Evolutionary conservation across 345 rosid species (phyloP).

Genomic region (Gossypium longicalyx): DNA sequence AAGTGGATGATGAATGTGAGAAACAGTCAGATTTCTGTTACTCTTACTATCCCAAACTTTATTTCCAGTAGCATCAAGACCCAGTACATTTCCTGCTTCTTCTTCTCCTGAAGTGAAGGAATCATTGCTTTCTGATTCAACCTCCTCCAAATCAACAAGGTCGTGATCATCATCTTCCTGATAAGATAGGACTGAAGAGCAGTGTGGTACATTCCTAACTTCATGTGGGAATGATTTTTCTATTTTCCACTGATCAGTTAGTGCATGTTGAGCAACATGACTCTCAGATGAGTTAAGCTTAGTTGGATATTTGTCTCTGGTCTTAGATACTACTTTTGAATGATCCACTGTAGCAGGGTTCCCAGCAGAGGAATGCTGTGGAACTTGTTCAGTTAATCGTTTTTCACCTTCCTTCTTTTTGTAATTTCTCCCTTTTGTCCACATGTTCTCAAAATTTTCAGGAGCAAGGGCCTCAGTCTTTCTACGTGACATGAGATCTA

Average conservation of each 20-base stretch:
- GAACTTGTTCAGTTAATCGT: slow-evolving; percentile 32
- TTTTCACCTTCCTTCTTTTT: slow-evolving; percentile 48
- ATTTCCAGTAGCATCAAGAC: slow-evolving; percentile 87
- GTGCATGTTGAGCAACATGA: slow-evolving; percentile 22
- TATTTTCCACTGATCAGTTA: slow-evolving; percentile 13
- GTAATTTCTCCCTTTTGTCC: slow-evolving; percentile 96
- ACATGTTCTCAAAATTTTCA: slow-evolving; percentile 91
- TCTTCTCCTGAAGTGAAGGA: slow-evolving; percentile 80
- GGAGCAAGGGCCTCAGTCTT: slow-evolving; percentile 89
- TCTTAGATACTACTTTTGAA: slow-evolving; percentile 22
- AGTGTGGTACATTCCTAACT: slow-evolving; percentile 31
- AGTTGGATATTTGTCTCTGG: slow-evolving; percentile 29
- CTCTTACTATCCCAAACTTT: slow-evolving; percentile 96
- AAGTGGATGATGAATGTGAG: slow-evolving; percentile 93
- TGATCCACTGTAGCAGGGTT: slow-evolving; percentile 29
- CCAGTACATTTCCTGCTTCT: slow-evolving; percentile 55
- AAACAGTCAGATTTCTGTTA: slow-evolving; percentile 63
- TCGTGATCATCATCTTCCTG: slow-evolving; percentile 47
- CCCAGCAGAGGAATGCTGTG: slow-evolving; percentile 31
- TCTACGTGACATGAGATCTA: slow-evolving; percentile 77
- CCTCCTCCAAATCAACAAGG: slow-evolving; percentile 29
- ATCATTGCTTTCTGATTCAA: slow-evolving; percentile 53
- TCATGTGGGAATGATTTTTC: slow-evolving; percentile 27
- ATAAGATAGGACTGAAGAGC: slow-evolving; percentile 36
- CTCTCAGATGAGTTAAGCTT: slow-evolving; percentile 26